These are phyloP conservation scores for Liquidambar formosana DNA, from an alignment of 164 flowering plant species.

Conservation along the genomic window DNA sequence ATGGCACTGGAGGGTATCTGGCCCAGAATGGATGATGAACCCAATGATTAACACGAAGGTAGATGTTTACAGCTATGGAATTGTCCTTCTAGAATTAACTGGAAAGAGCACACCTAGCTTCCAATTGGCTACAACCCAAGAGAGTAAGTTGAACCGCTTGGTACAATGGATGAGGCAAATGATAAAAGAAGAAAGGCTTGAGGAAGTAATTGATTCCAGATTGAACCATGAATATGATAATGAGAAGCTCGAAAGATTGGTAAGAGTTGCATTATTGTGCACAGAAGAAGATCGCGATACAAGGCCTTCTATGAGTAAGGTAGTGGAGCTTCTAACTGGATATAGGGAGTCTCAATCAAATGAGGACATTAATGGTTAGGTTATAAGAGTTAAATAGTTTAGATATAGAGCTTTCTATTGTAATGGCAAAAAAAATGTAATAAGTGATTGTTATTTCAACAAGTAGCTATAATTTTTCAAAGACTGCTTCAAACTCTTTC, in stretches of 20 bases:
- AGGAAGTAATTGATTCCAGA: neutral
- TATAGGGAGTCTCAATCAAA: too few relatives aligned
- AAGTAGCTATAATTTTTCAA: too few relatives aligned
- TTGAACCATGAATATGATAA: too few relatives aligned
- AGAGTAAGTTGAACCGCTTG: neutral
- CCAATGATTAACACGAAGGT: conserved; percentile 13
- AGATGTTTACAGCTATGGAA: conserved; percentile 27
- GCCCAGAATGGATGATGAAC: conserved; percentile 21
- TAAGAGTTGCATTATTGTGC: neutral
- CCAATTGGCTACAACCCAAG: neutral
- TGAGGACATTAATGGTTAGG: too few relatives aligned
- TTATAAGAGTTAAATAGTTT: too few relatives aligned
- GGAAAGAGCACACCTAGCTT: conserved; percentile 3
- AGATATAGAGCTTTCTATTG: too few relatives aligned
- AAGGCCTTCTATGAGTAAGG: too few relatives aligned
- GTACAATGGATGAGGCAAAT: neutral
- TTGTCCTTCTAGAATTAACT: conserved; percentile 18
- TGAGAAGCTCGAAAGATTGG: neutral
- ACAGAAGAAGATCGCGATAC: neutral
- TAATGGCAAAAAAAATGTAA: too few relatives aligned
- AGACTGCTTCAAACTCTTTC: too few relatives aligned
- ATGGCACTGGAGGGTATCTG: conserved; percentile 24
- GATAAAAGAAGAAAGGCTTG: neutral
- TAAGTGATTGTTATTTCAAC: too few relatives aligned
- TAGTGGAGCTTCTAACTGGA: too few relatives aligned